These are phyloP conservation scores for Plenodomus tracheiphilus DNA, from an alignment of 2,329 filamentous ascomycete genomes.

Conservation along the genomic window DNA sequence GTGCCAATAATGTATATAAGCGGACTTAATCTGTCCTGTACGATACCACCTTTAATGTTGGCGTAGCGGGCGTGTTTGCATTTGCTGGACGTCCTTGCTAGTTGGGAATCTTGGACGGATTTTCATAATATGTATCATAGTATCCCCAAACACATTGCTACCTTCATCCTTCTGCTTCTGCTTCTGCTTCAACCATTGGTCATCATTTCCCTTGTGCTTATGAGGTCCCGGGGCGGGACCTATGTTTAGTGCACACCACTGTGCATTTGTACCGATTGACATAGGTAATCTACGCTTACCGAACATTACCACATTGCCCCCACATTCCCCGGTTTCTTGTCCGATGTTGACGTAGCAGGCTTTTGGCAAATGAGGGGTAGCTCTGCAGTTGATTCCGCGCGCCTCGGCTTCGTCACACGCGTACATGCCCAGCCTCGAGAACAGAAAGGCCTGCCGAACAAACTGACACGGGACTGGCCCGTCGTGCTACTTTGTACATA, in stretches of 20 bases:
- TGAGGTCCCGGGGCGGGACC: too few species aligned
- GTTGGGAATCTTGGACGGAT: not conserved
- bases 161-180: not conserved
- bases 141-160: not conserved
- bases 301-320: too few species aligned
- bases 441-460: not conserved
- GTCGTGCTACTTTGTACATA: not conserved
- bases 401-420: not conserved
- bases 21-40: constrained; percentile 17
- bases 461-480: not conserved
- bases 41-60: constrained; percentile 13
- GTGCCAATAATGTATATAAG: constrained; percentile 15
- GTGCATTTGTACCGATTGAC: too few species aligned
- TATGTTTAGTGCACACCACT: too few species aligned
- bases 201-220: too few species aligned
- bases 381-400: not conserved
- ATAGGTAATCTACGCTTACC: too few species aligned
- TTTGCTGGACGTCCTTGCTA: not conserved
- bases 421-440: not conserved
- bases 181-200: too few species aligned
- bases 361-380: not conserved
- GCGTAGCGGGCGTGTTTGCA: not conserved
- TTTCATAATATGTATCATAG: not conserved
- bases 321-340: not conserved
- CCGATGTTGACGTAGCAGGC: not conserved